phyloP scores from a whole-genome alignment of 495 filamentous ascomycete genomes.

The Penicillium cataractarum region DNA sequence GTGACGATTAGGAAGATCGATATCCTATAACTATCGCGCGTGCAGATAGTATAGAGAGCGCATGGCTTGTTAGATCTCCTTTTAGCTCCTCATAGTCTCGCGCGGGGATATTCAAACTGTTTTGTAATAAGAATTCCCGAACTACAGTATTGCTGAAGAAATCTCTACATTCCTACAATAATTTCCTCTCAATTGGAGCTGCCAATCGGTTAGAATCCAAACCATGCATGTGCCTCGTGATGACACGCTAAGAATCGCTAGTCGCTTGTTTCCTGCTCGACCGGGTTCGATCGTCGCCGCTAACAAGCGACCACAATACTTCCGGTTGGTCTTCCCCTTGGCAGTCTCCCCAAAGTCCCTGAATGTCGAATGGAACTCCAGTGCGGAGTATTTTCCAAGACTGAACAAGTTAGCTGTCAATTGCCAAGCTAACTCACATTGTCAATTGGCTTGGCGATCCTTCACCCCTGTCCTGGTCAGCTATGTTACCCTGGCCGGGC shows the following conservation, averaged over 20 bases:
- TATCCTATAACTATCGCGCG: too few relatives aligned
- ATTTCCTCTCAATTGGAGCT: too few relatives aligned
- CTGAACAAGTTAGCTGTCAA: too few relatives aligned
- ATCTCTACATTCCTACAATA: too few relatives aligned
- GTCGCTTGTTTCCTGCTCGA: not conserved
- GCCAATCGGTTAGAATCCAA: not conserved
- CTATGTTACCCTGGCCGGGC: not conserved
- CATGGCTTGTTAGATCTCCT: too few relatives aligned
- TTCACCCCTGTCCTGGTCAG: not conserved
- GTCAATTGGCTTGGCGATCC: slow-evolving; percentile 14
- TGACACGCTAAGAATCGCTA: not conserved
- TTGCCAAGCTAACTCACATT: not conserved
- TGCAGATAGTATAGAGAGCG: too few relatives aligned
- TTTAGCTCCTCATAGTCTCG: too few relatives aligned
- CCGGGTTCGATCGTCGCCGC: slow-evolving; percentile 4
- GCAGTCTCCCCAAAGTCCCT: not conserved
- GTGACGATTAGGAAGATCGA: too few relatives aligned
- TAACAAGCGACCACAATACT: not conserved
- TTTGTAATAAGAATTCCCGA: too few relatives aligned
- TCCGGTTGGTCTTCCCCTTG: not conserved
- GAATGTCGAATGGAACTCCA: not conserved
- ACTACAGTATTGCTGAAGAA: too few relatives aligned
- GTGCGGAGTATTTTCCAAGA: too few relatives aligned
- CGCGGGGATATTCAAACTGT: too few relatives aligned
- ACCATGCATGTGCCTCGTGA: not conserved